phyloP scores from a whole-genome alignment of 2,329 filamentous ascomycete species.

The Pseudomassariella vexata region DNA sequence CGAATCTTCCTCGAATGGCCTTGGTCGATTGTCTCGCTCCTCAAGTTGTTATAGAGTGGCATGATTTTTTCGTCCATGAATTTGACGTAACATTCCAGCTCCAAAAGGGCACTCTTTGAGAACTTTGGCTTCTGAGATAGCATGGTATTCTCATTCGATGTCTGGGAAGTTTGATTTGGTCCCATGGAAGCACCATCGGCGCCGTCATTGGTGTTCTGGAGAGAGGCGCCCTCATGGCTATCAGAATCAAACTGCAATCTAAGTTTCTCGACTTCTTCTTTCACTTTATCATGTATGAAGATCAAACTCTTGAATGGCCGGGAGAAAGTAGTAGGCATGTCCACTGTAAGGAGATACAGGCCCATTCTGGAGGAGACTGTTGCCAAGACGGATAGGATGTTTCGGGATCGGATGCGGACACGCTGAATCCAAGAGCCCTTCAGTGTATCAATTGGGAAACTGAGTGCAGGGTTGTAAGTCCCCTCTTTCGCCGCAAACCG shows the following conservation, averaged over 20 bases:
- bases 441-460: no score
- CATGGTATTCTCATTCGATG: slow-evolving; percentile 28
- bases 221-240: no score
- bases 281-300: slow-evolving; percentile 35
- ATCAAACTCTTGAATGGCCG: slow-evolving; percentile 34
- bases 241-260: slow-evolving; percentile 23
- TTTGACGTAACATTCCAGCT: slow-evolving; percentile 37
- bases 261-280: slow-evolving; percentile 35
- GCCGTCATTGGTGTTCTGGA: no score
- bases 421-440: slow-evolving; percentile 20
- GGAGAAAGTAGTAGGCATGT: no score
- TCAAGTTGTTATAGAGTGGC: slow-evolving; percentile 24
- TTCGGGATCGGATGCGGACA: slow-evolving; percentile 35
- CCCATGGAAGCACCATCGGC: slow-evolving; percentile 25
- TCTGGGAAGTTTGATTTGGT: slow-evolving; percentile 31
- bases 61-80: slow-evolving; percentile 37
- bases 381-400: slow-evolving; percentile 30
- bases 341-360: no score
- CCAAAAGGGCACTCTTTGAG: slow-evolving; percentile 30
- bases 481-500: no score
- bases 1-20: slow-evolving; percentile 19
- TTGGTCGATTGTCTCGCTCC: slow-evolving; percentile 11
- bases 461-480: no score
- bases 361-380: slow-evolving; percentile 27
- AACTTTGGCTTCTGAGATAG: slow-evolving; percentile 31